Conservation (phyloP, 306 rosid genomes). For the Rosa chinensis region DNA sequence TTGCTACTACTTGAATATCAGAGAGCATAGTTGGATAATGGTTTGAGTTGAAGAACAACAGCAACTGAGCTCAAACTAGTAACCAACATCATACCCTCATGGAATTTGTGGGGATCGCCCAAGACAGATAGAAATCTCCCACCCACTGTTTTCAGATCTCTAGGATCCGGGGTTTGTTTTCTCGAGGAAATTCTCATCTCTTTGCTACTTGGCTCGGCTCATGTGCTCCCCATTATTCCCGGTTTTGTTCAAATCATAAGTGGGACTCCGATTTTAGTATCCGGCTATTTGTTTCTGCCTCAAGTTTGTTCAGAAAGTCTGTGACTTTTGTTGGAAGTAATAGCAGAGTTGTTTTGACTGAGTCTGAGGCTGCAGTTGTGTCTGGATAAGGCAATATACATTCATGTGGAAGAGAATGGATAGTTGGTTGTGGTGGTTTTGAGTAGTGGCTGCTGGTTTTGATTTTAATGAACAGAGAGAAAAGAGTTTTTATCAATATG, state of each 20-base stretch:
- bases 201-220: constrained; percentile 39
- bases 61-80: neutral
- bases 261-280: constrained; percentile 38
- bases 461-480: constrained; percentile 26
- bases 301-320: constrained; percentile 26
- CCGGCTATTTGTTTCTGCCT: constrained; percentile 34
- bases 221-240: constrained; percentile 27
- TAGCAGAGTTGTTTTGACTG: constrained; percentile 33
- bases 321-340: constrained; percentile 19
- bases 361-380: constrained; percentile 36
- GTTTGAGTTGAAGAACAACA: constrained; percentile 26
- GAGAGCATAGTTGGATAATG: constrained; percentile 36
- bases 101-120: constrained; percentile 55
- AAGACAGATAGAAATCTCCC: constrained; percentile 36
- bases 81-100: constrained; percentile 29
- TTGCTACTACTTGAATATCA: constrained; percentile 8
- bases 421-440: constrained; percentile 40
- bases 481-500: constrained; percentile 34
- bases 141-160: constrained; percentile 71
- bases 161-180: constrained; percentile 42
- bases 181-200: constrained; percentile 46
- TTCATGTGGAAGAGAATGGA: constrained; percentile 42
- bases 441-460: constrained; percentile 34
- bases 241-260: constrained; percentile 48
- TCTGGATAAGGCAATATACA: constrained; percentile 43